A percentile compares a stretch with the other conserved stretches of the same genome.
These are phyloP conservation scores for Porogramme epimiltina DNA, from an alignment of 1,284 basidiomycete genomes.

Conservation along the genomic window DNA sequence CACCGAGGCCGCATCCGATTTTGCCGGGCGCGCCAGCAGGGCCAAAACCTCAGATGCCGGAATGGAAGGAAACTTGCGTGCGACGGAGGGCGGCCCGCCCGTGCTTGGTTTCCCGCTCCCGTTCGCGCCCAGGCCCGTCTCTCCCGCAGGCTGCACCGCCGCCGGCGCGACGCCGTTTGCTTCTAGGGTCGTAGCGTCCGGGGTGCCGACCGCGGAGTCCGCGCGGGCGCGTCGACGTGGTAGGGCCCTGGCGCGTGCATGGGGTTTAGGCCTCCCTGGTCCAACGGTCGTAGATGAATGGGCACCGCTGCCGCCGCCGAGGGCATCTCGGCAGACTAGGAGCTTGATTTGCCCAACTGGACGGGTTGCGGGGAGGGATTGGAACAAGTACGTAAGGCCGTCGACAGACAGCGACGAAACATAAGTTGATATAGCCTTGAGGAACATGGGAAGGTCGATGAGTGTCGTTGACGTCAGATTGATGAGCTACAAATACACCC, in stretches of 20 bases:
- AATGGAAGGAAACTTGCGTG: constrained; percentile 23
- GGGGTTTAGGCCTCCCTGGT: constrained; percentile 31
- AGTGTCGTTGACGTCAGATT: constrained; percentile 50
- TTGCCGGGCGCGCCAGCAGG: constrained; percentile 25
- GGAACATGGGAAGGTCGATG: constrained; percentile 52
- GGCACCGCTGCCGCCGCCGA: constrained; percentile 9
- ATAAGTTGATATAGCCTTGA: constrained; percentile 47
- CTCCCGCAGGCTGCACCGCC: no score
- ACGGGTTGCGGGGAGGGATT: constrained; percentile 41
- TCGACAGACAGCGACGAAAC: constrained; percentile 40
- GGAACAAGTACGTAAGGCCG: constrained; percentile 40
- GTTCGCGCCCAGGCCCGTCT: no score
- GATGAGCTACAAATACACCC: constrained; percentile 45
- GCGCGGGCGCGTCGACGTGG: constrained; percentile 20
- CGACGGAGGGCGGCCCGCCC: constrained; percentile 23
- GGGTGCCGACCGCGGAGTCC: no score
- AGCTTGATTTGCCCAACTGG: constrained; percentile 50
- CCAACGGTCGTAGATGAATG: no score
- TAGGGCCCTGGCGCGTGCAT: constrained; percentile 27
- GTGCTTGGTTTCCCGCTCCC: neutral
- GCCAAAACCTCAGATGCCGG: constrained; percentile 39
- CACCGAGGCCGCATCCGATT: constrained; percentile 14
- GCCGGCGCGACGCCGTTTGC: no score
- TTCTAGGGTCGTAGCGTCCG: no score
- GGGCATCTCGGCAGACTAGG: constrained; percentile 44